Base-by-base conservation (phyloP, 495 filamentous ascomycete genomes). In the Durotheca rogersii region DNA sequence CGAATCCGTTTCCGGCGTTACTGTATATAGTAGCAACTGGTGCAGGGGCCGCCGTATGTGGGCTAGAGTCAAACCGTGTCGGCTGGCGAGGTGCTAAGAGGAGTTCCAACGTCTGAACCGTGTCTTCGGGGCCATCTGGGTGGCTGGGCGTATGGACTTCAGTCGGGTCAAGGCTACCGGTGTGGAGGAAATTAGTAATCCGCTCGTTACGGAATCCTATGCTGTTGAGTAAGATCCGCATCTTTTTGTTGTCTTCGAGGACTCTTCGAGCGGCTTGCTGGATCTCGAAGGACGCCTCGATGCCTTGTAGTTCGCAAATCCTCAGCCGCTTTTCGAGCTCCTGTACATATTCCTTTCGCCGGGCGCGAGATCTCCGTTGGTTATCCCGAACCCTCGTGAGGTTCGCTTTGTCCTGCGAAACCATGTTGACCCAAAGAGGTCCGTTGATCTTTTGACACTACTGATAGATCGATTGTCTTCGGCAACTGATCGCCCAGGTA, bases 321-420 rank as follows among this genome's bases (percentile, higher is more conserved):
- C 77, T 75, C 35, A 88, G 62, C 46, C 79, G 82, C 32, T 75
- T 62, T 61, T 93, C 88, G 20, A 93, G 72, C 16, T 86, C 81
- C 25, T 79, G 70, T 14, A 89, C 66, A 62, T 94, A 87, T 61
- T 90, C 84, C 68, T 87, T 89, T 49, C 81, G 81, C 16, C 84
- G 75, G 9, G 87, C 87, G 17, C 89, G 82, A 36, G 85, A 89
- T 29, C 83, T 85, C 33, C 89, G 80, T 60, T 93, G 89, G 64
- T 93, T 93, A 37, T 91, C 86, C n/a, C 89, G 78, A 36, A 83
- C 76, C 31, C 82, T 81, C 15, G 69, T 67, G 15, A 79, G 72
- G 47, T 76, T 72, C 36, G 67, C 55, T 47, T 72, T 72, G 40
- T 67, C 51, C 46, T 60, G 32, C 15, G 29, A 34, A 25, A 9